phyloP scores from a whole-genome alignment of 257 asterid genomes.

The Ocimum tenuiflorum region DNA sequence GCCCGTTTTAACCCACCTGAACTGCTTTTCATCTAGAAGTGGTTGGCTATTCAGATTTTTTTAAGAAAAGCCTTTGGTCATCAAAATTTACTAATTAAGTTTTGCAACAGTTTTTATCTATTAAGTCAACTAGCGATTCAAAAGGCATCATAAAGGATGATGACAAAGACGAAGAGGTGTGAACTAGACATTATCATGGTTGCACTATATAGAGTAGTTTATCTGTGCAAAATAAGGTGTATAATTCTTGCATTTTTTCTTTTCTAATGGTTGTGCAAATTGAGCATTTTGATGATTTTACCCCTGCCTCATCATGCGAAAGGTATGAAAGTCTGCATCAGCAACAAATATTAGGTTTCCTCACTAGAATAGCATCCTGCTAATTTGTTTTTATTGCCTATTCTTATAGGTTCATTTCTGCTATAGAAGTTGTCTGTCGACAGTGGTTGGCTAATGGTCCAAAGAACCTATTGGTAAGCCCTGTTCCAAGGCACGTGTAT shows the following conservation, averaged over 20 bases:
- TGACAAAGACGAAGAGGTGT: slow-evolving; percentile 45
- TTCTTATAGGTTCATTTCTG: slow-evolving; percentile 70
- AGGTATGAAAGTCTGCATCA: slow-evolving; percentile 36
- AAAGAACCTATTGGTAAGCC: slow-evolving; percentile 61
- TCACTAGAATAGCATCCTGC: background rate
- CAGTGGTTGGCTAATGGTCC: slow-evolving; percentile 85
- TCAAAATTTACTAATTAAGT: background rate
- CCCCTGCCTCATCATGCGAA: slow-evolving; percentile 89
- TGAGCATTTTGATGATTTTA: slow-evolving; percentile 84
- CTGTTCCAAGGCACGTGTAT: slow-evolving; percentile 11
- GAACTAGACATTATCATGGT: no score
- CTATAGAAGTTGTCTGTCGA: slow-evolving; percentile 79
- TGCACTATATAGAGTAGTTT: slow-evolving; percentile 7
- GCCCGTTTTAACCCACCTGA: no score
- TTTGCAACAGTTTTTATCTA: slow-evolving; percentile 11
- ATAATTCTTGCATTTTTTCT: background rate
- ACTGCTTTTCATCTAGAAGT: background rate
- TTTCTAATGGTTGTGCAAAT: slow-evolving; percentile 41
- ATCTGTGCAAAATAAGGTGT: background rate
- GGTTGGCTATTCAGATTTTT: background rate
- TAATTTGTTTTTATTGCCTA: slow-evolving; percentile 2
- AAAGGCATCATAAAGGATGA: slow-evolving; percentile 33
- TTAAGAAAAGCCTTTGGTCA: background rate
- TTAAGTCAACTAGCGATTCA: slow-evolving; percentile 44
- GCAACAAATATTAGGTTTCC: background rate